Evolutionary conservation across 1,139 yeast genomes (phyloP).

Genomic region (Scheffersomyces cryptocercus): DNA sequence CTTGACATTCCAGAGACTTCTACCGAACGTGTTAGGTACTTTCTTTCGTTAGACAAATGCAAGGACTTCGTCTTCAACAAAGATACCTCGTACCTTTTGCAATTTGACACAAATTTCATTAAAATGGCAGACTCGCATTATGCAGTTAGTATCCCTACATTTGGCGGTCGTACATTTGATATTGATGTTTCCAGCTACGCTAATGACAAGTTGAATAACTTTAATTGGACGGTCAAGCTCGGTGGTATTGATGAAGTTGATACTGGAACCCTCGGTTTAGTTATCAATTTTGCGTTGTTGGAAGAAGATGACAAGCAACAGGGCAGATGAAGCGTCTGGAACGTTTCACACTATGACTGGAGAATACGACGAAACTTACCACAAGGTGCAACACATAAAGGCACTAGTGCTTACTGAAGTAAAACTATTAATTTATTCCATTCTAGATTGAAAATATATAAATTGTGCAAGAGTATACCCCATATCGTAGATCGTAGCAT

Average conservation of each 20-base stretch:
- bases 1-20: constrained; percentile 32
- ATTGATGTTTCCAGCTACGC: constrained; percentile 42
- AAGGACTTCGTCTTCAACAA: constrained; percentile 32
- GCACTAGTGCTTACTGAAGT: too few relatives aligned
- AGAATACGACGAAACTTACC: too few relatives aligned
- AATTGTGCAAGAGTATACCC: too few relatives aligned
- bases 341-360: too few relatives aligned
- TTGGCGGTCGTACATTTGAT: constrained; percentile 39
- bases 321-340: not conserved
- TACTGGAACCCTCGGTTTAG: constrained; percentile 36
- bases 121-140: constrained; percentile 45
- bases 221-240: constrained; percentile 45
- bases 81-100: constrained; percentile 27
- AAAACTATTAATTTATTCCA: too few relatives aligned
- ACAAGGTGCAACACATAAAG: too few relatives aligned
- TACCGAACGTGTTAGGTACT: constrained; percentile 34
- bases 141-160: constrained; percentile 43
- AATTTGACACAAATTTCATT: constrained; percentile 42
- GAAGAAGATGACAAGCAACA: constrained; percentile 23
- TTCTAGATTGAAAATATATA: too few relatives aligned
- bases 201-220: constrained; percentile 42
- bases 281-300: constrained; percentile 40
- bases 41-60: constrained; percentile 29
- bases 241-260: constrained; percentile 43
- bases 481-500: too few relatives aligned